Evolutionary conservation across 768 basidiomycete species (phyloP), one percentile per base, ranked within the genome.

Genomic region (Phanerochaete carnosa): DNA sequence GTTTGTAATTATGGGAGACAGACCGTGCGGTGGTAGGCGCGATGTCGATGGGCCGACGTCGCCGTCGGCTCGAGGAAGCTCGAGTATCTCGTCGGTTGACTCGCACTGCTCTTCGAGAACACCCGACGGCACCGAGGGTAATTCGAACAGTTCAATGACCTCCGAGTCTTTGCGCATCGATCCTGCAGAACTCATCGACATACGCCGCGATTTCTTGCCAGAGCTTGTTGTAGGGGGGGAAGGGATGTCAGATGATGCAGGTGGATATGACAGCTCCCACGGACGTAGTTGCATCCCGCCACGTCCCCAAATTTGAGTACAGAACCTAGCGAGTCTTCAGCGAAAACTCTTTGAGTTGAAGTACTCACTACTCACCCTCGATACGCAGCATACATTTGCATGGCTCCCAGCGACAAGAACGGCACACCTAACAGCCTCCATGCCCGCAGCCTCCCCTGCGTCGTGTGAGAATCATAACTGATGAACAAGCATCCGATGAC

Each of bases 261-360:
- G 51, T n/a, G 43, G 53, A 9, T 11, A 3, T 12, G 30, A 37
- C 60, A 79, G 68, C 61, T 79, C 77, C 78, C 78, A 79, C 5
- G 67, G 66, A 16, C 72, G 72, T 30, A 79, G 61, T 60, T 78
- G 76, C 25, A 65, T 69, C 16, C 61, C 56, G n/a, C 72, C 72
- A n/a, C 75, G 72, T 22, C 68, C 58, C 69, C 69, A 76, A 11
- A 78, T 67, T 49, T 73, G 63, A 37, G 68, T 68, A 64, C 76
- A 79, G 58, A 76, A 75, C 37, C 72, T 72, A 37, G n/a, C 29
- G 39, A 7, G 26, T 4, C 30, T 11, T 32, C 16, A 5, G 30
- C n/a, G 26, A 19, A n/a, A 23, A 22, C 19, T 35, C 59, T 23
- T 28, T 32, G 29, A 28, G 19, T 30, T 47, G 35, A 52, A 58